Conservation (phyloP, 2,329 filamentous ascomycete species). For the Fusarium burgessii region DNA sequence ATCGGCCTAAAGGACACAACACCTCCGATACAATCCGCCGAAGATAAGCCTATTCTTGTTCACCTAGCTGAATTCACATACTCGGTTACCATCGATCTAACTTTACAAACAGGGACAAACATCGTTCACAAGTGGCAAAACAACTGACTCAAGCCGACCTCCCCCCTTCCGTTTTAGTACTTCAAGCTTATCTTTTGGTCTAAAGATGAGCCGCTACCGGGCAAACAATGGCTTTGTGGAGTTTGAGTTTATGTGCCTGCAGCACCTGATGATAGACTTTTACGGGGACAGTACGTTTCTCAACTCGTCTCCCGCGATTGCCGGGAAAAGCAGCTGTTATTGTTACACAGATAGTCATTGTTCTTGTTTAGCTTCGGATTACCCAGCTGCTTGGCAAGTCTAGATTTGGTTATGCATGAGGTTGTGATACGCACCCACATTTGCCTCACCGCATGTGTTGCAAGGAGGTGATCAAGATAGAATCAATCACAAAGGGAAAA, state of each 20-base stretch:
- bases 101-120: background rate
- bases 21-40: background rate
- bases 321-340: background rate
- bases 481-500: background rate
- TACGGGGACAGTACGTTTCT: background rate
- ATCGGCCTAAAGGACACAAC: background rate
- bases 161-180: slow-evolving; percentile 12
- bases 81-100: background rate
- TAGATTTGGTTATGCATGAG: slow-evolving; percentile 3
- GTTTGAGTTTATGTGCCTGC: slow-evolving; percentile 29
- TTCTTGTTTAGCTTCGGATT: slow-evolving; percentile 7
- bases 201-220: slow-evolving; percentile 10
- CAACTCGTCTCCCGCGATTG: background rate
- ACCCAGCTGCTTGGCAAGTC: slow-evolving; percentile 11
- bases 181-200: slow-evolving; percentile 4
- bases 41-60: background rate
- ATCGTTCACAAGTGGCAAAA: slow-evolving; percentile 12
- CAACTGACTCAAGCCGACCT: slow-evolving; percentile 22
- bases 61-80: background rate
- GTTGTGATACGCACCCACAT: slow-evolving; percentile 5
- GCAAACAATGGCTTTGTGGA: slow-evolving; percentile 8
- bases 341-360: slow-evolving; percentile 13
- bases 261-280: slow-evolving; percentile 11
- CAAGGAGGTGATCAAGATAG: background rate
- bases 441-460: slow-evolving; percentile 15